Conservation (phyloP, 2,329 filamentous ascomycete genomes). For the Polychaeton citri region DNA sequence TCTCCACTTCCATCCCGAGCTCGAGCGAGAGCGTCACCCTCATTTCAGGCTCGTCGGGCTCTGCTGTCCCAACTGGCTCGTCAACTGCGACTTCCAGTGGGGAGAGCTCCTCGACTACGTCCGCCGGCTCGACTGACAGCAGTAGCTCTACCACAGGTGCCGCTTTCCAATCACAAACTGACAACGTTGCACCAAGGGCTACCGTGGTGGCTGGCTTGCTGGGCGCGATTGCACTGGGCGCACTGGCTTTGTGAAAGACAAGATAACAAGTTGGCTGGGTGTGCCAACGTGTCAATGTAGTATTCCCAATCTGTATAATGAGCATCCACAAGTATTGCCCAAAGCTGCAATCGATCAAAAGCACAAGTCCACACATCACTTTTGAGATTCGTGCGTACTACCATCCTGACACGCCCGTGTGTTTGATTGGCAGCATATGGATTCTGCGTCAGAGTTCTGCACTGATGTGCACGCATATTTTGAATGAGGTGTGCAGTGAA, state of each 20-base stretch:
- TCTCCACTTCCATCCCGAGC: constrained; percentile 2
- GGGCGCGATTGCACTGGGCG: constrained; percentile 15
- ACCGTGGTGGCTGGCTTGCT: constrained; percentile 13
- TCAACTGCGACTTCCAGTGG: constrained; percentile 1
- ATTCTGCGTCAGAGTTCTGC: too few relatives aligned
- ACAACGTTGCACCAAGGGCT: constrained; percentile 10
- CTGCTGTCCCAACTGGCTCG: background rate
- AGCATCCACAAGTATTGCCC: too few relatives aligned
- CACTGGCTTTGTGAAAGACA: constrained; percentile 10
- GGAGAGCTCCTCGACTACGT: background rate
- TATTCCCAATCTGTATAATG: too few relatives aligned
- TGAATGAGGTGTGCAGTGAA: too few relatives aligned
- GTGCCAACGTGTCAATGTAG: too few relatives aligned
- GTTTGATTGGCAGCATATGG: too few relatives aligned
- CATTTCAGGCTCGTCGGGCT: constrained; percentile 1
- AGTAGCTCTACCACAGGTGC: constrained; percentile 2
- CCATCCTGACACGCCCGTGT: too few relatives aligned
- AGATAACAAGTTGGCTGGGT: too few relatives aligned
- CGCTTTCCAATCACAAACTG: background rate
- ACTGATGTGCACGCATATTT: too few relatives aligned
- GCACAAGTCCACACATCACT: too few relatives aligned
- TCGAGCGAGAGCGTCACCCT: background rate
- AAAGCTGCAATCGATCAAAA: too few relatives aligned
- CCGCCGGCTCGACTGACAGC: constrained; percentile 3
- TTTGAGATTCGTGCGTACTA: too few relatives aligned